These are phyloP conservation scores for Puccinellia tenuiflora DNA, from an alignment of 176 grass and related monocot genomes.

Conservation along the genomic window DNA sequence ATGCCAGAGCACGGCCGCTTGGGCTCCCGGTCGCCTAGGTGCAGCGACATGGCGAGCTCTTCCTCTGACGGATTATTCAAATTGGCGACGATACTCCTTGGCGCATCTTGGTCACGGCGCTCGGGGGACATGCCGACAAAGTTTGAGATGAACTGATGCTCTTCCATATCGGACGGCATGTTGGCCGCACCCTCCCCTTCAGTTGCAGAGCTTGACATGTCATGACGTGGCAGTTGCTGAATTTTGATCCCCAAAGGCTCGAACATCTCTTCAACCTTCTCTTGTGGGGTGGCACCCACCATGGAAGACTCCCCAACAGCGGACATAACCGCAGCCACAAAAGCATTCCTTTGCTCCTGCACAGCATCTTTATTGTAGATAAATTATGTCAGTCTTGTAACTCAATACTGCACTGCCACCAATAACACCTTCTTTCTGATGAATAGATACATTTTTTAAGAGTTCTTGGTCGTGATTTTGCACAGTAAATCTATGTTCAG, in stretches of 20 bases:
- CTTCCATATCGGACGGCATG: slow-evolving; percentile 49
- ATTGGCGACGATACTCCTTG: slow-evolving; percentile 45
- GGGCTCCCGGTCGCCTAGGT: slow-evolving; percentile 71
- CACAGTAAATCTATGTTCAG: not conserved
- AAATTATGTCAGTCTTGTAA: slow-evolving; percentile 25
- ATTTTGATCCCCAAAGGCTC: slow-evolving; percentile 76
- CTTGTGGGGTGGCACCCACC: slow-evolving; percentile 18
- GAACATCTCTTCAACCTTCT: slow-evolving; percentile 59
- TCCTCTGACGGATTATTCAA: slow-evolving; percentile 75
- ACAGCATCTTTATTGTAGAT: slow-evolving; percentile 56
- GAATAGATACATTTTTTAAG: not conserved
- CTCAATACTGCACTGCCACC: not conserved
- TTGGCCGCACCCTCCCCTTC: slow-evolving; percentile 55
- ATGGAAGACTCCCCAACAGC: slow-evolving; percentile 61
- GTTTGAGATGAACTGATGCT: slow-evolving; percentile 89
- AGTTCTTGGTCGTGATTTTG: not conserved
- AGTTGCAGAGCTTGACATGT: slow-evolving; percentile 24
- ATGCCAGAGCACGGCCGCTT: slow-evolving; percentile 50
- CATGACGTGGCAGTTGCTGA: slow-evolving; percentile 53
- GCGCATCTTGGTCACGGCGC: slow-evolving; percentile 34
- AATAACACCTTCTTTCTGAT: not conserved
- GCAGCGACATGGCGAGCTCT: slow-evolving; percentile 69
- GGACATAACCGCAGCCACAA: slow-evolving; percentile 47
- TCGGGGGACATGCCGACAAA: slow-evolving; percentile 51
- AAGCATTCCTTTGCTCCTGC: slow-evolving; percentile 65